phyloP scores from a whole-genome alignment of 768 basidiomycete species.

The Chalciporus piperatus region DNA sequence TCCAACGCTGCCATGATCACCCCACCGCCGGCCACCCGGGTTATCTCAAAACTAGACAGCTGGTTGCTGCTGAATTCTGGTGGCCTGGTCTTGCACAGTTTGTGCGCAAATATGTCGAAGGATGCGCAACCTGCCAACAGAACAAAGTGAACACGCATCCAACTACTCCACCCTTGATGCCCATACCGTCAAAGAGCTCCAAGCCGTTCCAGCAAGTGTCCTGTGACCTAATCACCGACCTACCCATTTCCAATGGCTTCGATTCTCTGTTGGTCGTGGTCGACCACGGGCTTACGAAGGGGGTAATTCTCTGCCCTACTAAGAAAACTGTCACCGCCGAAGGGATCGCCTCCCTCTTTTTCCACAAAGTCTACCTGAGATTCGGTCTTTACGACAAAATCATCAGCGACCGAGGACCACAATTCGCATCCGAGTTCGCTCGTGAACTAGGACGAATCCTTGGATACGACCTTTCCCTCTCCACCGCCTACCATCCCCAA shows the following conservation, averaged over 20 bases:
- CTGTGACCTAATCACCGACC: constrained; percentile 22
- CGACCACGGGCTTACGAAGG: constrained; percentile 27
- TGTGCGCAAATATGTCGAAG: neutral
- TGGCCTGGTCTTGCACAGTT: neutral
- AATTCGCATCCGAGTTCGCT: constrained; percentile 24
- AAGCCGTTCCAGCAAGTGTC: constrained; percentile 20
- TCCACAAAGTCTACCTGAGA: neutral
- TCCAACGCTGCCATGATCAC: neutral
- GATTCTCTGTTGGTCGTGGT: constrained; percentile 21
- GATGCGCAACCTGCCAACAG: neutral
- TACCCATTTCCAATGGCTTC: constrained; percentile 18
- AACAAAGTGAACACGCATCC: neutral
- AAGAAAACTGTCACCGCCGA: constrained; percentile 14
- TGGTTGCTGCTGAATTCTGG: neutral
- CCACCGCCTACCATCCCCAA: neutral
- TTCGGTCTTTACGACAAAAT: neutral
- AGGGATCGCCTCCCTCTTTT: constrained; percentile 6
- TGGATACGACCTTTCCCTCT: constrained; percentile 18
- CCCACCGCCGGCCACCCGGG: neutral
- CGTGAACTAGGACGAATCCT: constrained; percentile 16
- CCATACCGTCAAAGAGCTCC: neutral
- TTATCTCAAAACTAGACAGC: neutral
- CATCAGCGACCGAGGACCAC: constrained; percentile 6
- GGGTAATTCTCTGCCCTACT: constrained; percentile 28
- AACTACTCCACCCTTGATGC: neutral